A percentile compares a stretch with the other conserved stretches of the same genome.
These are phyloP conservation scores for Lablab purpureus DNA, from an alignment of 306 rosid species.

Conservation along the genomic window DNA sequence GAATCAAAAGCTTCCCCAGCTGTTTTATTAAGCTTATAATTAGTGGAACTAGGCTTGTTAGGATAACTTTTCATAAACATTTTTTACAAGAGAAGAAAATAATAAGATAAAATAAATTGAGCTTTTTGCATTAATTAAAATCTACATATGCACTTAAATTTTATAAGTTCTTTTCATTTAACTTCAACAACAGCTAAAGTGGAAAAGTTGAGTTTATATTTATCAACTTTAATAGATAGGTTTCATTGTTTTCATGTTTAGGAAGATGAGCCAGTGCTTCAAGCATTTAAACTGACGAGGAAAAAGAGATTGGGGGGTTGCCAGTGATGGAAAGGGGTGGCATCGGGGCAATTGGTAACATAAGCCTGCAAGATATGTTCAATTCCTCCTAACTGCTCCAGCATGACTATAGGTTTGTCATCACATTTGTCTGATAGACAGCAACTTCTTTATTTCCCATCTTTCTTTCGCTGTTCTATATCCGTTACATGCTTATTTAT, in stretches of 20 bases:
- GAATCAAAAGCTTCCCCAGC: slow-evolving; percentile 28
- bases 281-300: slow-evolving; percentile 91
- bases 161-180: neutral
- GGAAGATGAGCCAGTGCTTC: slow-evolving; percentile 90
- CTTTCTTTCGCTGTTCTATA: neutral
- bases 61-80: neutral
- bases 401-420: slow-evolving; percentile 77
- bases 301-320: slow-evolving; percentile 79
- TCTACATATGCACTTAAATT: neutral
- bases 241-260: slow-evolving; percentile 56
- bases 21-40: slow-evolving; percentile 8
- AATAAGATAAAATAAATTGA: neutral
- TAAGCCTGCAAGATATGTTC: slow-evolving; percentile 84
- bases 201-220: neutral
- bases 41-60: neutral
- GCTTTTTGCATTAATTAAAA: too few species aligned
- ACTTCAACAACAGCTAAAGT: neutral
- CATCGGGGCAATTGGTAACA: slow-evolving; percentile 77
- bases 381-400: slow-evolving; percentile 85
- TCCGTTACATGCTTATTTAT: slow-evolving; percentile 16
- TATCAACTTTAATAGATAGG: slow-evolving; percentile 17
- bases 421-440: neutral
- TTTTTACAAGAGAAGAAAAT: neutral
- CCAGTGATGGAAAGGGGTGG: slow-evolving; percentile 78
- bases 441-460: neutral